A percentile compares a stretch with the other conserved stretches of the same genome.
These are phyloP conservation scores for Zhuliangozyma blackwelliae DNA, from an alignment of 1,139 yeast species.

Conservation along the genomic window DNA sequence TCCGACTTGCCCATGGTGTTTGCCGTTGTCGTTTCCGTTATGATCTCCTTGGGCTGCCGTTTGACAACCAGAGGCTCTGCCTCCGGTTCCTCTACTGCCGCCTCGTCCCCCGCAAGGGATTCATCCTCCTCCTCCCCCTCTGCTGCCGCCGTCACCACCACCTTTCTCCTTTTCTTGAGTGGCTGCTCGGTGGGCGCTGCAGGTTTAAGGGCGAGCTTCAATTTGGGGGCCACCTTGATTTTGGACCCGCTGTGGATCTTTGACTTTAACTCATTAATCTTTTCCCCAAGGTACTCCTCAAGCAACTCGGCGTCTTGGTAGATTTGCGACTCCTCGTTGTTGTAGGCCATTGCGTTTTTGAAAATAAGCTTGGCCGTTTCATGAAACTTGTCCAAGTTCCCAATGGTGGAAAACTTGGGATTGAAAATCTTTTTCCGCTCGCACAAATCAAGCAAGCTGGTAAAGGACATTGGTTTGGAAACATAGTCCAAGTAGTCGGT, in stretches of 20 bases:
- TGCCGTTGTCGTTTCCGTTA: constrained; percentile 11
- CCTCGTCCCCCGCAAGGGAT: constrained; percentile 11
- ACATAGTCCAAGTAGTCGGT: constrained; percentile 59
- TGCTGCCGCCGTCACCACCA: constrained; percentile 9
- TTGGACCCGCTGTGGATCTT: constrained; percentile 25
- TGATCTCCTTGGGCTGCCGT: constrained; percentile 9
- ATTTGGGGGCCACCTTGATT: constrained; percentile 20
- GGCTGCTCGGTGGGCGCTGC: constrained; percentile 17
- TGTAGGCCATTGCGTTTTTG: constrained; percentile 54
- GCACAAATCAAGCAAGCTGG: constrained; percentile 38
- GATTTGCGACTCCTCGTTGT: constrained; percentile 52
- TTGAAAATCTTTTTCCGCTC: constrained; percentile 37
- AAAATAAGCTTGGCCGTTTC: constrained; percentile 49
- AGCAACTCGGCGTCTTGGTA: constrained; percentile 53
- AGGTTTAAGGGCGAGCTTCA: constrained; percentile 21
- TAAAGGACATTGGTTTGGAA: constrained; percentile 54
- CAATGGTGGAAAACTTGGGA: constrained; percentile 24
- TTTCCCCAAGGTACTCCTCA: constrained; percentile 28
- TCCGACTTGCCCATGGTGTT: constrained; percentile 29
- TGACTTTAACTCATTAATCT: constrained; percentile 22
- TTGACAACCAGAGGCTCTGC: constrained; percentile 1
- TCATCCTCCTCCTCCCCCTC: constrained; percentile 11
- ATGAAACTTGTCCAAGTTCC: constrained; percentile 44
- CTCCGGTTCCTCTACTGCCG: constrained; percentile 3
- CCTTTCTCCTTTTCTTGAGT: constrained; percentile 19